Conservation (phyloP, 352 stramenopile species). For the Globisporangium camurandrum region DNA sequence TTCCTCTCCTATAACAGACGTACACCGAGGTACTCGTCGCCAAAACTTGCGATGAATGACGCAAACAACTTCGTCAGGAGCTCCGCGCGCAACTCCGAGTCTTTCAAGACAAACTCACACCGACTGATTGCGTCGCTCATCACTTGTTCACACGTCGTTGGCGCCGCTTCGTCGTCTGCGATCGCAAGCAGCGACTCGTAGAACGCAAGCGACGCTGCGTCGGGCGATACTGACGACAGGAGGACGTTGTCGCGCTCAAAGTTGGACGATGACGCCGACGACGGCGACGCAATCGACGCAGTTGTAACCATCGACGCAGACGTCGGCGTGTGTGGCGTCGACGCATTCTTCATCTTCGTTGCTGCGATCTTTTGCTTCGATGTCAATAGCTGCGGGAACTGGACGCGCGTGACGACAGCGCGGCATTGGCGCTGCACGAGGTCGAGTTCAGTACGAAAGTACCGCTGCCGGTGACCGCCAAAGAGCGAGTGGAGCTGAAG, state of each 20-base stretch:
- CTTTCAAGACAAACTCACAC: slow-evolving; percentile 59
- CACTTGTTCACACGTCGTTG: slow-evolving; percentile 22
- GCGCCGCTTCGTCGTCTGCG: slow-evolving; percentile 33
- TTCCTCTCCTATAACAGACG: neutral
- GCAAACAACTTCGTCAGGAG: slow-evolving; percentile 64
- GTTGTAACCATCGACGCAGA: slow-evolving; percentile 7
- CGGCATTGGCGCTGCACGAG: slow-evolving; percentile 44
- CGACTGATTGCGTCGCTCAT: slow-evolving; percentile 40
- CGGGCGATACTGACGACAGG: slow-evolving; percentile 12
- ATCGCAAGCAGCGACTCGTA: slow-evolving; percentile 47
- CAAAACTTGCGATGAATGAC: slow-evolving; percentile 45
- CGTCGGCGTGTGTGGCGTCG: slow-evolving; percentile 3
- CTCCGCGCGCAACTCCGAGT: slow-evolving; percentile 55
- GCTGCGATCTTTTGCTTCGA: slow-evolving; percentile 27
- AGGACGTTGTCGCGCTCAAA: slow-evolving; percentile 37
- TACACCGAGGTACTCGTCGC: slow-evolving; percentile 62
- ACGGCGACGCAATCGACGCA: no score
- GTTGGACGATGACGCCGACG: slow-evolving; percentile 30
- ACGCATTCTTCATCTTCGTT: slow-evolving; percentile 24
- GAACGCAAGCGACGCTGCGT: slow-evolving; percentile 34
- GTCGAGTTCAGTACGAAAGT: slow-evolving; percentile 59
- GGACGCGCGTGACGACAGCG: slow-evolving; percentile 26
- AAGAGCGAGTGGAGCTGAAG: slow-evolving; percentile 79
- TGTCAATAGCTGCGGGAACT: slow-evolving; percentile 40
- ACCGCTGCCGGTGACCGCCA: slow-evolving; percentile 58